A percentile compares a stretch with the other conserved stretches of the same genome.
Conservation (phyloP, 495 filamentous ascomycete genomes). For the Penicillium goetzii region DNA sequence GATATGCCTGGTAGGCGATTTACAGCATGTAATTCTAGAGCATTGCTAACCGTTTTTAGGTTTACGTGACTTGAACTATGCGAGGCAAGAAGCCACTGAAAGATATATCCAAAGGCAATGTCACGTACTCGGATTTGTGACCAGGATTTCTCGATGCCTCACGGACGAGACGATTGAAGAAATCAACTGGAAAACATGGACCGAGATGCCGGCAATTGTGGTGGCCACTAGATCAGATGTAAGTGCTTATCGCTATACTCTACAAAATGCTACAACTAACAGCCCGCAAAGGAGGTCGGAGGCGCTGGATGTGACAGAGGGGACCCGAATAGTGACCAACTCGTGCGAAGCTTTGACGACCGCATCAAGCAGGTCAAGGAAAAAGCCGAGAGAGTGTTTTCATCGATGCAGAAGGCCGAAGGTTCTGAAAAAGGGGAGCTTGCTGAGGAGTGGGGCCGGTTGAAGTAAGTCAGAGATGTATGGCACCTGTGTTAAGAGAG, state of each 20-base stretch:
- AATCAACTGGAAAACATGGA: background rate
- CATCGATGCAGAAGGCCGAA: background rate
- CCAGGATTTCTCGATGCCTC: slow-evolving; percentile 26
- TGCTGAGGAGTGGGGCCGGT: background rate
- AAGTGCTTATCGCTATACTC: slow-evolving; percentile 5
- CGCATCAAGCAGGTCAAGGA: slow-evolving; percentile 13
- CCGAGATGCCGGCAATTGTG: slow-evolving; percentile 6
- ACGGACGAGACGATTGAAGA: slow-evolving; percentile 22
- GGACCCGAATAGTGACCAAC: background rate
- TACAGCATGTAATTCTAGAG: background rate
- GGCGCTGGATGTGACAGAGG: background rate
- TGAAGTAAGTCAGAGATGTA: background rate
- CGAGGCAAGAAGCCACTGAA: slow-evolving; percentile 31
- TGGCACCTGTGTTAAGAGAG: background rate
- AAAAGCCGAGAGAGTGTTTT: background rate
- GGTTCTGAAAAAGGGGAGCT: background rate
- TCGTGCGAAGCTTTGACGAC: background rate
- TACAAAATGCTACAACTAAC: slow-evolving; percentile 25
- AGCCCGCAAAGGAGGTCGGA: slow-evolving; percentile 10
- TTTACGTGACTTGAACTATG: slow-evolving; percentile 39
- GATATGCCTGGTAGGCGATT: slow-evolving; percentile 40
- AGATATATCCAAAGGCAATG: slow-evolving; percentile 33
- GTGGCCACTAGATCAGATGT: slow-evolving; percentile 37
- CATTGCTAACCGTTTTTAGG: slow-evolving; percentile 12
- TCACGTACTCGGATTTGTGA: slow-evolving; percentile 35